Evolutionary conservation across 169 alveolate species (phyloP).

Genomic region (Besnoitia besnoiti): DNA sequence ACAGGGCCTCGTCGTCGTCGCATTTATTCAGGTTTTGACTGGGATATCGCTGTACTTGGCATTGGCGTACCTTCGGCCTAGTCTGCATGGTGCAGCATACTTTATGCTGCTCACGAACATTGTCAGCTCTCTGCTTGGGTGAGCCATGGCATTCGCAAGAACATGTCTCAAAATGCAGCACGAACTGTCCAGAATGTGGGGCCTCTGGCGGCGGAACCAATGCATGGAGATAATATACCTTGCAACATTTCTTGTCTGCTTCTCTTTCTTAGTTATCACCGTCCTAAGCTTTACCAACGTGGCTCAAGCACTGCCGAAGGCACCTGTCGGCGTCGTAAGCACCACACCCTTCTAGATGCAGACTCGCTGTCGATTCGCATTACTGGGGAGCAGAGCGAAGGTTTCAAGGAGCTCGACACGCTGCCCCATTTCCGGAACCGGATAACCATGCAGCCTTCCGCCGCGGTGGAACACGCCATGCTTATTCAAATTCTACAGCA

Average conservation of each 20-base stretch:
- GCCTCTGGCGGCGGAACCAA: constrained; percentile 53
- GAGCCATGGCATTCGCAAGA: neutral
- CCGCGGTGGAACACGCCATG: neutral
- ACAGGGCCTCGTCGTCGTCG: constrained; percentile 61
- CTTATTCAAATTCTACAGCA: constrained; percentile 25
- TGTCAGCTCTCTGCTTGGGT: constrained; percentile 62
- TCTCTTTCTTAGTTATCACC: constrained; percentile 38
- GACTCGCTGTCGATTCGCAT: neutral
- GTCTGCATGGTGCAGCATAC: constrained; percentile 52
- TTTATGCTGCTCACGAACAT: constrained; percentile 45
- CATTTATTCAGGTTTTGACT: constrained; percentile 44
- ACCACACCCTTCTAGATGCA: neutral
- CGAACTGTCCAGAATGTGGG: constrained; percentile 56
- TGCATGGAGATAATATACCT: constrained; percentile 47
- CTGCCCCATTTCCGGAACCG: constrained; percentile 11
- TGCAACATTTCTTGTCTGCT: constrained; percentile 39
- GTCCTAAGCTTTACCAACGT: constrained; percentile 52
- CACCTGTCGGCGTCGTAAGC: constrained; percentile 60
- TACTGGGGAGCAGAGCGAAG: constrained; percentile 6
- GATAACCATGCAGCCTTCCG: neutral
- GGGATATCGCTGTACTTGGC: constrained; percentile 49
- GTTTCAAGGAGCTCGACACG: constrained; percentile 39
- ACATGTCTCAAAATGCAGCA: neutral
- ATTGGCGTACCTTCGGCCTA: constrained; percentile 58
- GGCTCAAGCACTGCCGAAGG: constrained; percentile 49